Conservation (phyloP, 805 yeast genomes). For the Wickerhamomyces mucosus region DNA sequence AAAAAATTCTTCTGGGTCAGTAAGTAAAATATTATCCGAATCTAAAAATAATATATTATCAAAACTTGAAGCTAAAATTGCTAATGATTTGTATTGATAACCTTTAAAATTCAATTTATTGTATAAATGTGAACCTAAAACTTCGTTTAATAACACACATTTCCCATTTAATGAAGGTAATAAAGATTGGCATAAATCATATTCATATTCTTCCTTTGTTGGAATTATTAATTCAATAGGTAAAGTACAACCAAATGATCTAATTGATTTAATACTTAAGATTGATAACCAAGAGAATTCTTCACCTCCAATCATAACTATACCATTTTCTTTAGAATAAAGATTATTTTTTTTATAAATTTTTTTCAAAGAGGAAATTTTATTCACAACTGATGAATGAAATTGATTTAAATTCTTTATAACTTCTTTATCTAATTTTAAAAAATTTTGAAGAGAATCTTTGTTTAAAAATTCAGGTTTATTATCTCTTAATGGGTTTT, state of each 20-base stretch:
- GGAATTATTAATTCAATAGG: slow-evolving; percentile 74
- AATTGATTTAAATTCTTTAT: slow-evolving; percentile 24
- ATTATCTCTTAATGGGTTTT: slow-evolving; percentile 33
- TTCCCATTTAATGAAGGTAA: slow-evolving; percentile 52
- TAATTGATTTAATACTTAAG: slow-evolving; percentile 35
- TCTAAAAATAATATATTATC: slow-evolving; percentile 68
- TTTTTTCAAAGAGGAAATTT: slow-evolving; percentile 32
- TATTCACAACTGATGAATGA: slow-evolving; percentile 36
- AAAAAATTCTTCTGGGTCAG: slow-evolving; percentile 37
- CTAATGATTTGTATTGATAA: slow-evolving; percentile 65
- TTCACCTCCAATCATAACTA: slow-evolving; percentile 39
- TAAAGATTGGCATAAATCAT: slow-evolving; percentile 48
- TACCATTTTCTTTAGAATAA: slow-evolving; percentile 12
- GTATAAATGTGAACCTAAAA: slow-evolving; percentile 48
- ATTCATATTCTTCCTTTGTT: slow-evolving; percentile 54
- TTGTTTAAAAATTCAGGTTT: slow-evolving; percentile 37
- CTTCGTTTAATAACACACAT: slow-evolving; percentile 53
- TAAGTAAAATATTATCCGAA: slow-evolving; percentile 57
- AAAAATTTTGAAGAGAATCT: slow-evolving; percentile 6
- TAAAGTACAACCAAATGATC: slow-evolving; percentile 40
- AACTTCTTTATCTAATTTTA: slow-evolving; percentile 25
- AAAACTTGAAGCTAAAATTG: slow-evolving; percentile 66
- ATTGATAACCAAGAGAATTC: slow-evolving; percentile 45
- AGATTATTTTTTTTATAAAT: slow-evolving; percentile 8
- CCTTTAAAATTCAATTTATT: slow-evolving; percentile 41